Evolutionary conservation across 495 filamentous ascomycete species (phyloP), one percentile per base, ranked within the genome.

Genomic region (Penicillium diatomitis): DNA sequence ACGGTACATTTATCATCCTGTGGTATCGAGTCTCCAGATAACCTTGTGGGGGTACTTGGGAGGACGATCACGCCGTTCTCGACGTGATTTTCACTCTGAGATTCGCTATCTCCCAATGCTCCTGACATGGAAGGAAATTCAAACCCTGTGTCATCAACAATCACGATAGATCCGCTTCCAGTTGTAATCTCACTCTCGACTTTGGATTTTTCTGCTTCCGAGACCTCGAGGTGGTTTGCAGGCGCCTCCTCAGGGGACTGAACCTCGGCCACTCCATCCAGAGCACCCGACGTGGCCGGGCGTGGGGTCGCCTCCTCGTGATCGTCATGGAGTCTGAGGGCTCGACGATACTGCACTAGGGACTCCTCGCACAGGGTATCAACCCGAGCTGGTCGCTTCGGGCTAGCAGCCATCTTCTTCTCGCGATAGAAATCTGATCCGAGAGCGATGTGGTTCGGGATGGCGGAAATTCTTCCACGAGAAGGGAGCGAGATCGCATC

Each of bases 121-220:
- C 71, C 70, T 5, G 70, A 67, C 61, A 67, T 71, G 2, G 58
- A 37, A 31, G 66, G 65, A 31, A 66, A 53, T 27, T 67, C 62
- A 27, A 70, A 56, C 5, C 70, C 69, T 31, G 70, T 72, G 41
- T 69, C 71, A 62, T 96, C 86, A 10, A 95, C 81, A 55, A 96
- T 92, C 31, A 94, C 79, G 53, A 96, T 92, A 0, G 88, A 94
- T 52, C 86, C 79, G 64, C 87, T 94, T 5, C 87, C 87, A 35
- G 72, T 75, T 0, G 88, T 91, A 32, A 94, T 71, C 31, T 74
- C 81, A 54, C 81, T 85, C 38, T 70, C 63, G 2, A 67, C 55
- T 43, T 77, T 71, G 12, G 53, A 47, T 10, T 37, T 32, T 5
- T 49, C 46, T 2, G 50, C 41, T 8, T 45, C 32, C 2, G 55